Base-by-base conservation (phyloP, 257 asterid species). In the Ajuga chamaepitys region DNA sequence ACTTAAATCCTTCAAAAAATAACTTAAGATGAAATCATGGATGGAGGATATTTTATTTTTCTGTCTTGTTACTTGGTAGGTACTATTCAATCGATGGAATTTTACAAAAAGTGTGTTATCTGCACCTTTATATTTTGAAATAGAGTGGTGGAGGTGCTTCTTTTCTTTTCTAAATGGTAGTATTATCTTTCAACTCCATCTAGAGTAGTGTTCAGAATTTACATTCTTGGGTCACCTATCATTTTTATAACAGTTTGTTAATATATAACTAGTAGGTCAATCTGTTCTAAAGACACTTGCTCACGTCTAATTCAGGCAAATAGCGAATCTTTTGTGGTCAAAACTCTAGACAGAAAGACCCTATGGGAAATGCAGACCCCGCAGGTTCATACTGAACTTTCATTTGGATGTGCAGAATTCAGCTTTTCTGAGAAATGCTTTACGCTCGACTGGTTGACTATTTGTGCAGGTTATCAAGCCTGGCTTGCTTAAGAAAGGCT, bases 331-430 rank as follows among this genome's bases (percentile, higher is more conserved):
- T 93, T 86, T 52, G 99, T 93, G 62, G 92, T 87, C 44, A 88
- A 67, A 72, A 93, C 99, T 60, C 81, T 93, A 57, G 95, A 93
- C 81, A 78, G 99, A 70, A 87, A 86, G 79, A 89, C 95, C 0
- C 89, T 89, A 22, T 93, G 99, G 99, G 99, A 93, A 79, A 93
- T 93, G 97, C 99, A 93, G 71, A 93, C 99, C 20, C 99, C 99
- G 20, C 99, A 93, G 97, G 99, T 93, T 64, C 53, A 45, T 50
- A 24, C 70, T 11, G 40, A 42, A 57, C 55, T n/a, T n/a, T 13
- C 60, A 62, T 3, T 20, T 37, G 37, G 34, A 53, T 58, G 53
- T 68, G 37, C 24, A 51, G 55, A 32, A 11, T 44, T 30, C 42
- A n/a, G 17, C 44, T 60, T 44, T 59, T 47, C 22, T 34, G 38